Evolutionary conservation across 768 basidiomycete genomes (phyloP).

Genomic region (Cystobasidiopsis lactophilus): DNA sequence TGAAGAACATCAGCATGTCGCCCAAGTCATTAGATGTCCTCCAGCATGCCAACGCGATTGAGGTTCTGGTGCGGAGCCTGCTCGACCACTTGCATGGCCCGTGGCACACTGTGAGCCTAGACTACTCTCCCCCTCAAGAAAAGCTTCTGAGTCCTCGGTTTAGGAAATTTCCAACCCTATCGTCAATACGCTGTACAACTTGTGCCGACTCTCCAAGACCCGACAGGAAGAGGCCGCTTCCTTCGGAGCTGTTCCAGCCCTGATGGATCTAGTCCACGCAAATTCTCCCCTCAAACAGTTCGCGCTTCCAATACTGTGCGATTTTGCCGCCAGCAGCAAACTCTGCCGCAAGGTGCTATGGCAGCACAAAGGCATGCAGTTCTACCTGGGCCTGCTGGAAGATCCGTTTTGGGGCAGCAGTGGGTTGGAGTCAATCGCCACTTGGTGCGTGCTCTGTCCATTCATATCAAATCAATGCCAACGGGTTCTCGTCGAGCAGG

Average conservation of each 20-base stretch:
- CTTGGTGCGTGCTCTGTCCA: constrained; percentile 39
- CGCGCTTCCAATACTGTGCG: constrained; percentile 86
- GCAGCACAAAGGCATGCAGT: constrained; percentile 71
- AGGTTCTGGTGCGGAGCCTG: constrained; percentile 64
- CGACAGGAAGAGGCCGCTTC: constrained; percentile 94
- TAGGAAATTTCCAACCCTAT: constrained; percentile 95
- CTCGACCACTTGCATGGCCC: constrained; percentile 57
- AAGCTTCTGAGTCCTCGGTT: background rate
- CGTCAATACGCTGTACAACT: constrained; percentile 91
- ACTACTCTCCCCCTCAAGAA: background rate
- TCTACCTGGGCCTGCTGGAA: constrained; percentile 55
- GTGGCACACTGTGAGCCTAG: constrained; percentile 46
- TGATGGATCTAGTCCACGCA: constrained; percentile 68
- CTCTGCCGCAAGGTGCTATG: constrained; percentile 69
- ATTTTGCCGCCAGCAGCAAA: constrained; percentile 85
- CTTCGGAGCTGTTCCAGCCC: constrained; percentile 76
- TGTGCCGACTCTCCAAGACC: constrained; percentile 79
- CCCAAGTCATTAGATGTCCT: constrained; percentile 70
- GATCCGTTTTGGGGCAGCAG: constrained; percentile 85
- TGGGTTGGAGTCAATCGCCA: constrained; percentile 67
- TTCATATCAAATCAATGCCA: background rate
- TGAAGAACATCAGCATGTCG: constrained; percentile 92
- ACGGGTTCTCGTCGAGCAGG: constrained; percentile 30
- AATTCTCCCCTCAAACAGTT: constrained; percentile 90
- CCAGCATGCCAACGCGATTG: constrained; percentile 86